Conservation (phyloP, 208 protist genomes). For the Strigomonas culicis region DNA sequence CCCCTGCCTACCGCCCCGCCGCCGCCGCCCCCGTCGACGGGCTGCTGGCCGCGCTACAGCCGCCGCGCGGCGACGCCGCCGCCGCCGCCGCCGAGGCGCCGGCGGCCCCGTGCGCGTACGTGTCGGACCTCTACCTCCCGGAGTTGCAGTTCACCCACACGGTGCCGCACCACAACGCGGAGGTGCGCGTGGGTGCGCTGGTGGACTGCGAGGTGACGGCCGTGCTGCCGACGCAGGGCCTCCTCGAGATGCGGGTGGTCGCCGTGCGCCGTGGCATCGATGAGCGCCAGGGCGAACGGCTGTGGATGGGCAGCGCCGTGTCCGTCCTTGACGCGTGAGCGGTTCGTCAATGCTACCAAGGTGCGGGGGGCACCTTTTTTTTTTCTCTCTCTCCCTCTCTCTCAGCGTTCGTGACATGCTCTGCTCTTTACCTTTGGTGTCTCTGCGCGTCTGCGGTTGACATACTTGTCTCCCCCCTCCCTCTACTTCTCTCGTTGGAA, state of each 20-base stretch:
- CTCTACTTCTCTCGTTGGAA: constrained; percentile 7
- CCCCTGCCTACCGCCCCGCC: constrained; percentile 56
- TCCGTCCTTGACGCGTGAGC: constrained; percentile 61
- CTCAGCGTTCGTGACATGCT: not conserved
- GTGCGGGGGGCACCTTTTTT: not conserved
- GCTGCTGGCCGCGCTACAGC: not conserved
- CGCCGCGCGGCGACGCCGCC: constrained; percentile 1
- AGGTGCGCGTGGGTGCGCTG: constrained; percentile 68
- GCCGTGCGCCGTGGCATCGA: constrained; percentile 47
- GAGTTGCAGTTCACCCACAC: constrained; percentile 77
- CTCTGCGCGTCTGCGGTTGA: no score
- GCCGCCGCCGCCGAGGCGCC: constrained; percentile 10
- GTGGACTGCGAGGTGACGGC: constrained; percentile 58
- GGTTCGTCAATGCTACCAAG: not conserved
- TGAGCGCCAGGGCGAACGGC: constrained; percentile 53
- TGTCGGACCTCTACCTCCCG: constrained; percentile 81
- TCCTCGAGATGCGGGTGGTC: constrained; percentile 53
- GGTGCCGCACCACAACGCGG: constrained; percentile 45
- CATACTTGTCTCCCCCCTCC: not conserved
- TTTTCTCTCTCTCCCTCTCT: not conserved
- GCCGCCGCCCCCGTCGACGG: constrained; percentile 3
- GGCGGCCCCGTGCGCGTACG: constrained; percentile 29
- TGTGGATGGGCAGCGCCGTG: constrained; percentile 59
- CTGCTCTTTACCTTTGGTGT: not conserved
- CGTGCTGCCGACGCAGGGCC: constrained; percentile 63